Base-by-base conservation (phyloP, 177 flowering plant species). In the Vitis hybrid region DNA sequence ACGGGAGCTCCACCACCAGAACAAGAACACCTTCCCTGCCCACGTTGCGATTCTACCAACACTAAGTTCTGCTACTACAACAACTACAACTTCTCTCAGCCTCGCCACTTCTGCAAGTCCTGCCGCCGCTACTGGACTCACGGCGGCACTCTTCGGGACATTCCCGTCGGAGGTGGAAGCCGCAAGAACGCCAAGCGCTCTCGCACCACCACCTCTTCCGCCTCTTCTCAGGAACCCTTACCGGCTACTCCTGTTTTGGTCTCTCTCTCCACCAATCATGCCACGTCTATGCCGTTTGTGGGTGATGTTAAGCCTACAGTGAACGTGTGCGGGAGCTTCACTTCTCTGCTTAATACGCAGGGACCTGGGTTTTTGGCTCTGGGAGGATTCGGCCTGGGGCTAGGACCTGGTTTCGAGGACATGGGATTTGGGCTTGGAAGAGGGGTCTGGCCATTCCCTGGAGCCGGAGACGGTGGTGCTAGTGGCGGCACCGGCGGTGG, bases 61-160 rank as follows among this genome's bases (percentile, higher is more conserved):
- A 92, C 97, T 39, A 92, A 92, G 82, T 92, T 92, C 84, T 92
- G 97, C 77, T 92, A 92, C 90, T 90, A 92, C 86, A 92, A 92
- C 85, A 92, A 92, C 90, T 92, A 92, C 83, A 92, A 92, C 79
- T 86, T 87, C 73, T 83, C 91, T 0, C 98, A 90, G 84, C 97
- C 97, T 4, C 92, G 97, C 12, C 92, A 90, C 80, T 92, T 87
- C 86, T 92, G 97, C 85, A 93, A 93, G 73, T 59, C 87, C 52
- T 92, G 96, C 82, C 88, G 94, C 18, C 94, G 98, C 5, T 92
- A 92, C 85, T 92, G 98, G 98, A 92, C 98, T 48, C 90, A 86
- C 59, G 96, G 98, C 14, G 98, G 98, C 18, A 82, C 96, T 29
- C 90, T 93, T 68, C 85, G 96, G 1, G 91, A 93, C 80, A 85